Base-by-base conservation (phyloP, 2,329 filamentous ascomycete genomes). In the Trichoderma atrobrunneum region DNA sequence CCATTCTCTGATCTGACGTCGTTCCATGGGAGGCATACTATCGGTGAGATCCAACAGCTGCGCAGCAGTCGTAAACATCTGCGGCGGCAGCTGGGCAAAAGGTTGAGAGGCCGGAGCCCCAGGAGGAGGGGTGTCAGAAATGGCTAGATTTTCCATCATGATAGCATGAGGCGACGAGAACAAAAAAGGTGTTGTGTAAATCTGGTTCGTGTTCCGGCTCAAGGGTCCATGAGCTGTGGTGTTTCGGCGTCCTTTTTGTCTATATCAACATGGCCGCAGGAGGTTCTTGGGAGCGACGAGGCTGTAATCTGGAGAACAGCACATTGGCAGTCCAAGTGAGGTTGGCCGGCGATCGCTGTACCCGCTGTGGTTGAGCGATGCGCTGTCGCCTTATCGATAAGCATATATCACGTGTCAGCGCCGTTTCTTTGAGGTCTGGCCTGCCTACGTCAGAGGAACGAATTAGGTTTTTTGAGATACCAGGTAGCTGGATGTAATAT, bases 61-160 rank as follows among this genome's bases (percentile, higher is more conserved):
- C 70, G 96, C 95, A 36, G 96, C 96, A 36, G 96, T 99, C 21
- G 96, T 97, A 84, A 99, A 99, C 92, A 98, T 98, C 85, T 99
- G 95, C 73, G 95, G 95, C 16, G 93, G 93, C 51, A 95, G 85
- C 82, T 93, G 92, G 74, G 86, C 83, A 62, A 85, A 84, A 70
- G 84, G 81, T 64, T 89, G 87, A 34, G 83, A 84, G 28, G 75
- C 72, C 74, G 75, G 73, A 72, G 80, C 81, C 75, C 81, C 82
- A 72, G 81, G 81, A 73, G 81, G 84, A 78, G 84, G 82, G 75
- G 81, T 79, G 76, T 88, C 87, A 75, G 85, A 82, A 75, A 88
- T 82, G 75, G 80, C 83, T 74, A 87, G 83, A 77, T 86, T 86
- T 80, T 89, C 87, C 87, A 89, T 89, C 76, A 72, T 70, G 73